These are phyloP conservation scores for Glebionis coronaria DNA, from an alignment of 129 eudicot species.

Conservation along the genomic window DNA sequence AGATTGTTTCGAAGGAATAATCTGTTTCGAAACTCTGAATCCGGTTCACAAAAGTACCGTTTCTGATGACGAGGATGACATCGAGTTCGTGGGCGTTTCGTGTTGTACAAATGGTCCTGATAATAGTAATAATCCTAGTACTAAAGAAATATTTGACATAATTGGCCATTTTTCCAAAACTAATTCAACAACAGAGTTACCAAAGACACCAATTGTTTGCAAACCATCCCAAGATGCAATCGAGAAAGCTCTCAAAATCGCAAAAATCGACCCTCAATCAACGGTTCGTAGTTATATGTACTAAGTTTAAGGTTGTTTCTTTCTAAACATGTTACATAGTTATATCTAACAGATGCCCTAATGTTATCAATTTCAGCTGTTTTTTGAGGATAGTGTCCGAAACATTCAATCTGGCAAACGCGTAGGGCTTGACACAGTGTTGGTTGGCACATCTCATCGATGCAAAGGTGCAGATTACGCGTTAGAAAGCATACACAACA, in stretches of 20 bases:
- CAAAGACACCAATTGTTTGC: slow-evolving; percentile 82
- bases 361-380: slow-evolving; percentile 46
- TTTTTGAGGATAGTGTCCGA: slow-evolving; percentile 89
- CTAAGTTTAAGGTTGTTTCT: neutral
- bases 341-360: neutral
- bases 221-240: slow-evolving; percentile 85
- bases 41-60: slow-evolving; percentile 54
- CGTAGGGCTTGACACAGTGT: slow-evolving; percentile 83
- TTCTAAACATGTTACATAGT: neutral
- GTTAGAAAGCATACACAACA: slow-evolving; percentile 84
- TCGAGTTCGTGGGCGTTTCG: slow-evolving; percentile 50
- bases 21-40: slow-evolving; percentile 84
- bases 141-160: slow-evolving; percentile 59
- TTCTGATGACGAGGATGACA: slow-evolving; percentile 71
- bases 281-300: slow-evolving; percentile 46
- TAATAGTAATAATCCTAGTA: neutral
- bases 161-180: slow-evolving; percentile 59
- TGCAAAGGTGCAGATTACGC: slow-evolving; percentile 94
- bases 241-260: slow-evolving; percentile 74
- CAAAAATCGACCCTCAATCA: slow-evolving; percentile 77
- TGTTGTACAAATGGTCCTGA: slow-evolving; percentile 20
- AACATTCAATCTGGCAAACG: slow-evolving; percentile 89
- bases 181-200: slow-evolving; percentile 40
- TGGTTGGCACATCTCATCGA: slow-evolving; percentile 81
- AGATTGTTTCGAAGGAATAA: slow-evolving; percentile 84